Evolutionary conservation across 1,284 basidiomycete genomes (phyloP).

Genomic region (Ganoderma lingzhi): DNA sequence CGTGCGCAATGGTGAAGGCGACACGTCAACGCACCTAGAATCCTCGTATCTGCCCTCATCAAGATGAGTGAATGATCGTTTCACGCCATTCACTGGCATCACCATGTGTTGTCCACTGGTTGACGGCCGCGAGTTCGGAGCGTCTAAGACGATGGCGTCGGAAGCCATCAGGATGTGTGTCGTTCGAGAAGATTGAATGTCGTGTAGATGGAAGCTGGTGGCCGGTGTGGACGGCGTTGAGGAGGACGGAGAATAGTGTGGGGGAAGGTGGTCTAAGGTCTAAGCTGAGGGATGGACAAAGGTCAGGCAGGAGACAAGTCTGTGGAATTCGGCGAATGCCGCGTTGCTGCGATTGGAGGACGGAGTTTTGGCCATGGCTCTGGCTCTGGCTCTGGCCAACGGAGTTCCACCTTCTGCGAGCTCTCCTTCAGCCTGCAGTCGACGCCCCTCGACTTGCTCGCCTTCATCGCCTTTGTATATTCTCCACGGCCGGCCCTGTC

Average conservation of each 20-base stretch:
- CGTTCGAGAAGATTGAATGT: neutral
- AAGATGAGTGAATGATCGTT: conserved; percentile 37
- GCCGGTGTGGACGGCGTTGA: neutral
- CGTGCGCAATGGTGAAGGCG: neutral
- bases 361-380: conserved; percentile 1
- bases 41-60: conserved; percentile 43
- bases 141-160: conserved; percentile 28
- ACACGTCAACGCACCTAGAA: conserved; percentile 33
- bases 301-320: neutral
- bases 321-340: conserved; percentile 14
- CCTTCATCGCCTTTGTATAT: conserved; percentile 10
- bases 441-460: conserved; percentile 19
- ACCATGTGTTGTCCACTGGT: conserved; percentile 39
- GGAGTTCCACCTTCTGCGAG: conserved; percentile 10
- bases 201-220: neutral
- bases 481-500: conserved; percentile 18
- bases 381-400: conserved; percentile 8
- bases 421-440: conserved; percentile 19
- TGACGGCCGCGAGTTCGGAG: conserved; percentile 41
- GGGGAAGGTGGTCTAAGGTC: neutral
- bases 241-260: neutral
- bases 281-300: neutral
- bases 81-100: conserved; percentile 34
- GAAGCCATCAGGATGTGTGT: conserved; percentile 21
- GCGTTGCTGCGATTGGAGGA: conserved; percentile 19